phyloP scores from a whole-genome alignment of 352 stramenopile genomes.

The Plasmopara viticola region DNA sequence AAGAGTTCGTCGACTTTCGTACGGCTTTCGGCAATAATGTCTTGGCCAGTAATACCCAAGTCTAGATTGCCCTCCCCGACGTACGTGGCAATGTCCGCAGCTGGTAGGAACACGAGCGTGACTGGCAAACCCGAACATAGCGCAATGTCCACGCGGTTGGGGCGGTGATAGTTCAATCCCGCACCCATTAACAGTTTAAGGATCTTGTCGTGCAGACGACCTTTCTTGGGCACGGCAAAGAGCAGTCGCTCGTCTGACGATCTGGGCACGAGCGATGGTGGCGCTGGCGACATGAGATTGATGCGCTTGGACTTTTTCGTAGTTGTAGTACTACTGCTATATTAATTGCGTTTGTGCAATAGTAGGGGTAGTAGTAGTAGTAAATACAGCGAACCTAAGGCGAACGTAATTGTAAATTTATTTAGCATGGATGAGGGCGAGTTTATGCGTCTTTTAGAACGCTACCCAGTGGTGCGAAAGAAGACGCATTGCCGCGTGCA shows the following conservation, averaged over 20 bases:
- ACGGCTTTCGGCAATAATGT: slow-evolving; percentile 90
- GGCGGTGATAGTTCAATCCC: slow-evolving; percentile 93
- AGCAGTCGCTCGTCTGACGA: slow-evolving; percentile 62
- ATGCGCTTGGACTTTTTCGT: too few relatives aligned
- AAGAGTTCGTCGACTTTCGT: slow-evolving; percentile 90
- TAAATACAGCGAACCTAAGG: not conserved
- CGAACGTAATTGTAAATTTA: not conserved
- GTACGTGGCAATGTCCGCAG: slow-evolving; percentile 96
- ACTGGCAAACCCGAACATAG: slow-evolving; percentile 91
- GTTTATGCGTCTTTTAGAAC: slow-evolving; percentile 61
- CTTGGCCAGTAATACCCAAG: slow-evolving; percentile 96
- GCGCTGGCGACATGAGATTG: slow-evolving; percentile 9
- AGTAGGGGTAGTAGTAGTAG: not conserved
- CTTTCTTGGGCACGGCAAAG: slow-evolving; percentile 98
- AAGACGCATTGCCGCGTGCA: slow-evolving; percentile 71
- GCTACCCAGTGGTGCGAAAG: slow-evolving; percentile 74
- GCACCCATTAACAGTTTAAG: slow-evolving; percentile 93
- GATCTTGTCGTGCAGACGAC: slow-evolving; percentile 94
- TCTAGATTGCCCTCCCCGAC: slow-evolving; percentile 97
- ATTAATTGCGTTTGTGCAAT: slow-evolving; percentile 1
- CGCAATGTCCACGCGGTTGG: slow-evolving; percentile 88
- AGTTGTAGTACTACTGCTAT: not conserved
- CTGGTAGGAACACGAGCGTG: slow-evolving; percentile 96
- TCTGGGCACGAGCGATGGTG: slow-evolving; percentile 9
- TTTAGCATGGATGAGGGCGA: slow-evolving; percentile 58